Percentiles rank a stretch among this genome's conserved stretches.
Evolutionary conservation across 1,139 yeast species (phyloP).

Genomic region (Suhomyces terraborum): DNA sequence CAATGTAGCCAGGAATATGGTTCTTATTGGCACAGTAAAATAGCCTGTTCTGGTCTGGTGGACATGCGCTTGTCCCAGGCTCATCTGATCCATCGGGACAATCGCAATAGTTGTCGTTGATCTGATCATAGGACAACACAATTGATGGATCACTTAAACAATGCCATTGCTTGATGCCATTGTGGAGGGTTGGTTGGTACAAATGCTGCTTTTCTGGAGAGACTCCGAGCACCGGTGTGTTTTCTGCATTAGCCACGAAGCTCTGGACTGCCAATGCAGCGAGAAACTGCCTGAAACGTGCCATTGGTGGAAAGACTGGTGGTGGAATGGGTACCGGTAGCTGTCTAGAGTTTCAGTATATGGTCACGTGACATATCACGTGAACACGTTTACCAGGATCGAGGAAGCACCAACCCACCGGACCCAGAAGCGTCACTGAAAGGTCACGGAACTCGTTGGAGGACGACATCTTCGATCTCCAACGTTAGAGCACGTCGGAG

Average conservation of each 20-base stretch:
- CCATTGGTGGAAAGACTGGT: background rate
- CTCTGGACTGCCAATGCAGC: slow-evolving; percentile 1
- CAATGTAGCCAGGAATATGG: slow-evolving; percentile 57
- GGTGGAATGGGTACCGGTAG: no score
- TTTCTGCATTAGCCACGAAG: background rate
- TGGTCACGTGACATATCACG: slow-evolving; percentile 1
- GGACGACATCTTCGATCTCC: no score
- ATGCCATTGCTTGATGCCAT: slow-evolving; percentile 52
- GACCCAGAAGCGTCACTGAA: no score
- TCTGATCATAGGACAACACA: slow-evolving; percentile 55
- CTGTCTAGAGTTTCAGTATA: background rate
- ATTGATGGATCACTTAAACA: slow-evolving; percentile 71
- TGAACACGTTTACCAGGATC: no score
- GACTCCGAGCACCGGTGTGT: slow-evolving; percentile 20
- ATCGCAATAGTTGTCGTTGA: slow-evolving; percentile 90
- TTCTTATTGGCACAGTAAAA: slow-evolving; percentile 85
- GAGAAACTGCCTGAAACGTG: background rate
- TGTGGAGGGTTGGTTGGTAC: slow-evolving; percentile 54
- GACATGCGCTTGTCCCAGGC: slow-evolving; percentile 92
- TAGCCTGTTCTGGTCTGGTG: slow-evolving; percentile 33
- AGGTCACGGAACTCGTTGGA: no score
- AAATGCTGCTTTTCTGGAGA: slow-evolving; percentile 42
- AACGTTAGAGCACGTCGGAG: no score
- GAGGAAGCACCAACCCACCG: no score
- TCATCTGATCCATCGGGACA: slow-evolving; percentile 99